These are phyloP conservation scores for Epichloe sylvatica DNA, from an alignment of 2,329 filamentous ascomycete genomes.

Conservation along the genomic window DNA sequence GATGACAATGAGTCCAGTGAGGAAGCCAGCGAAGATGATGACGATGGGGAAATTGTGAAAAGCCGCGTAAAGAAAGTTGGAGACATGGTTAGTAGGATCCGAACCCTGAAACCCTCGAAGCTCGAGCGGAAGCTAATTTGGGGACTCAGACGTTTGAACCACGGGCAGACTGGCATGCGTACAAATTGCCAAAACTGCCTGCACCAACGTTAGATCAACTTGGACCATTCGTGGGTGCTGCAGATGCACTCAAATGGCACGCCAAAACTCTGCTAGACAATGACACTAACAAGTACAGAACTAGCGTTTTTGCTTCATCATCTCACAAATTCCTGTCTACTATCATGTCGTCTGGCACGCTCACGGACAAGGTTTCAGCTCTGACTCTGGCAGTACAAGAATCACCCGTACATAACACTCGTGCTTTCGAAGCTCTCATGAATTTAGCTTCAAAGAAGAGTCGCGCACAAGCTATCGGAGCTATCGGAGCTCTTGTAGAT, in stretches of 20 bases:
- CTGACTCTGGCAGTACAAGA: conserved; percentile 90
- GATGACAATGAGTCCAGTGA: conserved; percentile 15
- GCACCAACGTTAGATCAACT: conserved; percentile 30
- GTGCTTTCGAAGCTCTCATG: conserved; percentile 75
- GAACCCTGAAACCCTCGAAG: neutral
- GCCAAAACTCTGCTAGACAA: conserved; percentile 61
- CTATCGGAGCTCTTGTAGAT: conserved; percentile 88
- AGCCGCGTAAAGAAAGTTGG: conserved; percentile 15
- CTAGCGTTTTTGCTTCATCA: conserved; percentile 63
- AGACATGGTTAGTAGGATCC: conserved; percentile 20
- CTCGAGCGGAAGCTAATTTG: conserved; percentile 18
- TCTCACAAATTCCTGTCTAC: conserved; percentile 93
- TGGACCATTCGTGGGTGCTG: conserved; percentile 27
- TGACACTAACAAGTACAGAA: conserved; percentile 63
- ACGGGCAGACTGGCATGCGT: conserved; percentile 42
- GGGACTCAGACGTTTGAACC: conserved; percentile 39
- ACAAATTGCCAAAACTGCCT: conserved; percentile 29
- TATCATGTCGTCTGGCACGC: conserved; percentile 90
- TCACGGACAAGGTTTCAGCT: conserved; percentile 93
- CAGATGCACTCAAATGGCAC: conserved; percentile 48
- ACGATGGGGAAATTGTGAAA: conserved; percentile 15
- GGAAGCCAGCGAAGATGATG: conserved; percentile 18
- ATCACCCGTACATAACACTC: conserved; percentile 83
- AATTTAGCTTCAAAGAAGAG: conserved; percentile 82
- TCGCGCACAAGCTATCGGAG: conserved; percentile 80